Percentiles rank a stretch among this genome's conserved stretches.
phyloP scores from a whole-genome alignment of 306 rosid genomes.

The Begonia loranthoides region DNA sequence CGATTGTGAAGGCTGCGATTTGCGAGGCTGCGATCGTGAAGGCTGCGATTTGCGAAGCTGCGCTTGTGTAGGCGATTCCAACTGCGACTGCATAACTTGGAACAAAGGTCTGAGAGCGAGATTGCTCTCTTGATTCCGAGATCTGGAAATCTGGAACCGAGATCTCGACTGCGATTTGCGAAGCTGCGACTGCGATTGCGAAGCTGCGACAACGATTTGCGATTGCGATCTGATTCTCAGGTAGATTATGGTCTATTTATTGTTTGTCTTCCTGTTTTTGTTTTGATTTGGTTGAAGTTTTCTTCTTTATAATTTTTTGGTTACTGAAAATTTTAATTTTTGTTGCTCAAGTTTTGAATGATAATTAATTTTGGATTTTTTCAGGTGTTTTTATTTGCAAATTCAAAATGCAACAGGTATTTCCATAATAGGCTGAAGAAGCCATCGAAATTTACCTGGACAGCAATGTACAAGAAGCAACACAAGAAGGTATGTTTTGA shows the following conservation, averaged over 20 bases:
- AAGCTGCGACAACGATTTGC: no score
- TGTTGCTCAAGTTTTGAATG: not conserved
- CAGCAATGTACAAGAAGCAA: conserved; percentile 46
- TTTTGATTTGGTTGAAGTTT: not conserved
- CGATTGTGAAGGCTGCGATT: no score
- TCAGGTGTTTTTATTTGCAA: conserved; percentile 29
- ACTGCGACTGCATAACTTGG: no score
- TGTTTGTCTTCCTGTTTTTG: not conserved
- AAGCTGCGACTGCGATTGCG: no score
- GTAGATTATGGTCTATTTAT: conserved; percentile 13
- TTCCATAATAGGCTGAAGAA: conserved; percentile 36
- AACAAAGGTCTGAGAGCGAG: no score
- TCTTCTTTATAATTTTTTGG: not conserved
- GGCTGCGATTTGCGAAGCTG: no score
- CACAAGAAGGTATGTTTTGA: conserved; percentile 33
- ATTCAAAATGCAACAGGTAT: conserved; percentile 40
- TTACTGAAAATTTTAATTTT: not conserved
- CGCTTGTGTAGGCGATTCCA: no score
- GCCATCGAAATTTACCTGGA: conserved; percentile 56
- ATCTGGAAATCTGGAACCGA: no score
- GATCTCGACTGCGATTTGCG: no score
- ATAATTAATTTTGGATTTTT: not conserved
- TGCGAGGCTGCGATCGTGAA: no score
- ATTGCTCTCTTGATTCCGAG: no score
- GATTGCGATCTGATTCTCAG: conserved; percentile 90